phyloP scores from a whole-genome alignment of 2,329 filamentous ascomycete species.

The Aspergillus sp. region DNA sequence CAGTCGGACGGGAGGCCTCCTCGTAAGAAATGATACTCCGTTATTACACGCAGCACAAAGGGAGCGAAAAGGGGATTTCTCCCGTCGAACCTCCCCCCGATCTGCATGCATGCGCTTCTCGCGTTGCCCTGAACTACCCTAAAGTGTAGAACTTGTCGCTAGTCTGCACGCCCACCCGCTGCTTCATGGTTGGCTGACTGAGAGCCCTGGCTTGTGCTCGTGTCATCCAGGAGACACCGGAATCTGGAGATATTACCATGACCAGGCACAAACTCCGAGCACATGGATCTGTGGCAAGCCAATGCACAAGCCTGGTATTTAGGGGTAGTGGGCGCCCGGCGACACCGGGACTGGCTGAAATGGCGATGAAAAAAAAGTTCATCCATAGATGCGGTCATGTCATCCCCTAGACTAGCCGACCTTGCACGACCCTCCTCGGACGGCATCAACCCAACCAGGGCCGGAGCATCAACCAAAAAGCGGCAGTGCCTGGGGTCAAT shows the following conservation, averaged over 20 bases:
- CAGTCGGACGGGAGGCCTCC: slow-evolving; percentile 16
- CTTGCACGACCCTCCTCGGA: slow-evolving; percentile 7
- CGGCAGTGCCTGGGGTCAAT: slow-evolving; percentile 15
- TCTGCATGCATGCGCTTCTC: slow-evolving; percentile 17
- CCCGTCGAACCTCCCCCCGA: slow-evolving; percentile 10
- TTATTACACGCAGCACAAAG: slow-evolving; percentile 8
- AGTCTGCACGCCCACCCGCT: neutral
- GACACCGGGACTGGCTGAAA: slow-evolving; percentile 12
- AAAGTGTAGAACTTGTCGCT: slow-evolving; percentile 10
- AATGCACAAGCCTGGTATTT: slow-evolving; percentile 9
- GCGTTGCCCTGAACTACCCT: slow-evolving; percentile 17
- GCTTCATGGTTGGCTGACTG: neutral
- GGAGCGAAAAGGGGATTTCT: slow-evolving; percentile 1
- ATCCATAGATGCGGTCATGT: slow-evolving; percentile 7
- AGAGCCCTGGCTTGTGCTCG: neutral
- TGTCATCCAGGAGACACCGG: neutral
- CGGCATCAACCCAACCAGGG: slow-evolving; percentile 7
- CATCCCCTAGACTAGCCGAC: neutral
- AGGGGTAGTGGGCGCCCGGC: slow-evolving; percentile 10
- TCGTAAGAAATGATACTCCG: slow-evolving; percentile 21
- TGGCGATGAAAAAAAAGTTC: neutral
- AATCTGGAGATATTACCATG: slow-evolving; percentile 9
- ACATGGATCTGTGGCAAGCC: slow-evolving; percentile 13
- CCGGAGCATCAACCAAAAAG: slow-evolving; percentile 12
- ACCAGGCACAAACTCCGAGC: slow-evolving; percentile 12